Evolutionary conservation across 257 asterid species (phyloP).

Genomic region (Penstemon eatonii): DNA sequence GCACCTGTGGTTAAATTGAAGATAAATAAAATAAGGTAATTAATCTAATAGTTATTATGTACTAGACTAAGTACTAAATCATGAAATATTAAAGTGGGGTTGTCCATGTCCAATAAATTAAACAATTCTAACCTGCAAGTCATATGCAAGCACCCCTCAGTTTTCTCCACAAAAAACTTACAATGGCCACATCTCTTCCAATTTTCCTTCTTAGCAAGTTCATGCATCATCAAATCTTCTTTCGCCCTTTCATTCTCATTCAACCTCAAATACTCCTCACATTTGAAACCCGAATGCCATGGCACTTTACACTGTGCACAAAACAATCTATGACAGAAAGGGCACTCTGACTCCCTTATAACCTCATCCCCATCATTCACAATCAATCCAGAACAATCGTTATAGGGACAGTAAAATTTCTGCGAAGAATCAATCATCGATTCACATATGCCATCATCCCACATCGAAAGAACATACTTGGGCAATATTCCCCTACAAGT

Average conservation of each 20-base stretch:
- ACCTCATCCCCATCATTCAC: constrained; percentile 32
- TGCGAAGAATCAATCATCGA: constrained; percentile 33
- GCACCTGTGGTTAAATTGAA: constrained; percentile 31
- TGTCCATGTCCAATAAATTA: too few species aligned
- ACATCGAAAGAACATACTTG: constrained; percentile 1
- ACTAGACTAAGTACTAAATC: too few species aligned
- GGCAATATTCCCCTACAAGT: constrained; percentile 35
- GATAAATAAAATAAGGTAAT: too few species aligned
- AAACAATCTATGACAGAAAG: constrained; percentile 43
- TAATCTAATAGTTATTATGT: too few species aligned
- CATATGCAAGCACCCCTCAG: constrained; percentile 47
- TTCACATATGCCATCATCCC: constrained; percentile 49
- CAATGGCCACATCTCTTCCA: constrained; percentile 54
- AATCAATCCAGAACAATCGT: constrained; percentile 51
- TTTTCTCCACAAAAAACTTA: constrained; percentile 41
- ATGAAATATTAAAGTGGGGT: too few species aligned
- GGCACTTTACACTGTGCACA: constrained; percentile 50
- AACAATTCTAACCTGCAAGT: constrained; percentile 38
- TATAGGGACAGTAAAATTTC: constrained; percentile 54
- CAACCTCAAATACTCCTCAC: constrained; percentile 38
- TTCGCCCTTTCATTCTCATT: constrained; percentile 35
- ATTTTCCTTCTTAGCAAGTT: constrained; percentile 39
- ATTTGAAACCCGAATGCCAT: constrained; percentile 48
- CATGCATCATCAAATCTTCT: constrained; percentile 45
- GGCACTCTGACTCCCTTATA: constrained; percentile 50